Conservation (phyloP, 2,329 filamentous ascomycete genomes). For the Neonectria punicea region DNA sequence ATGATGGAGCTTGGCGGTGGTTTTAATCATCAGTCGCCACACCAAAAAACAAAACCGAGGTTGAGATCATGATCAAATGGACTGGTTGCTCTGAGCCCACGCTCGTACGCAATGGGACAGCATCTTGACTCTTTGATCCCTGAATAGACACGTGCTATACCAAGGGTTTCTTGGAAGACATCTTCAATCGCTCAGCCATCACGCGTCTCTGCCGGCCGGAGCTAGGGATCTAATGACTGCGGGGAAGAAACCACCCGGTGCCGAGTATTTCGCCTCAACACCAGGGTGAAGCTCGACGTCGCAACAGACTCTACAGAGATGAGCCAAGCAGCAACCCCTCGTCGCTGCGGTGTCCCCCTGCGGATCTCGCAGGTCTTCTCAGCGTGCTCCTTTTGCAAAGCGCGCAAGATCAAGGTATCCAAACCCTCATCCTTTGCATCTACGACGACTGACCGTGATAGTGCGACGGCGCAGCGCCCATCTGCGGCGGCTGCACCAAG, state of each 20-base stretch:
- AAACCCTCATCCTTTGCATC: background rate
- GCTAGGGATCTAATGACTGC: background rate
- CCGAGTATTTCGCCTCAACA: background rate
- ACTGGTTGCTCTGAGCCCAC: too few relatives aligned
- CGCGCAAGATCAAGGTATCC: slow-evolving; percentile 36
- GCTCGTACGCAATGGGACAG: too few relatives aligned
- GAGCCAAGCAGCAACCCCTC: slow-evolving; percentile 6
- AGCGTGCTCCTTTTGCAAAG: slow-evolving; percentile 39
- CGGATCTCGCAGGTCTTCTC: slow-evolving; percentile 37
- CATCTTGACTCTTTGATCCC: too few relatives aligned
- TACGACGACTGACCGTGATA: background rate
- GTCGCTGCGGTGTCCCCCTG: slow-evolving; percentile 8
- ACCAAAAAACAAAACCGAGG: too few relatives aligned
- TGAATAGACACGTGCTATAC: too few relatives aligned
- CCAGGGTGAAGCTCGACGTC: background rate
- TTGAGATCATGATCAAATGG: too few relatives aligned
- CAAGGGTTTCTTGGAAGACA: too few relatives aligned
- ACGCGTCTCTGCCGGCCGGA: too few relatives aligned
- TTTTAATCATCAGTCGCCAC: too few relatives aligned
- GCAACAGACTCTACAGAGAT: too few relatives aligned
- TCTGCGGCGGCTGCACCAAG: slow-evolving; percentile 37
- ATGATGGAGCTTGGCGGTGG: too few relatives aligned
- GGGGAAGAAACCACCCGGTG: background rate
- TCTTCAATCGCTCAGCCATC: too few relatives aligned
- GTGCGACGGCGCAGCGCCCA: slow-evolving; percentile 34